These are phyloP conservation scores for Lyophyllum semitale DNA, from an alignment of 768 basidiomycete genomes.

Conservation along the genomic window DNA sequence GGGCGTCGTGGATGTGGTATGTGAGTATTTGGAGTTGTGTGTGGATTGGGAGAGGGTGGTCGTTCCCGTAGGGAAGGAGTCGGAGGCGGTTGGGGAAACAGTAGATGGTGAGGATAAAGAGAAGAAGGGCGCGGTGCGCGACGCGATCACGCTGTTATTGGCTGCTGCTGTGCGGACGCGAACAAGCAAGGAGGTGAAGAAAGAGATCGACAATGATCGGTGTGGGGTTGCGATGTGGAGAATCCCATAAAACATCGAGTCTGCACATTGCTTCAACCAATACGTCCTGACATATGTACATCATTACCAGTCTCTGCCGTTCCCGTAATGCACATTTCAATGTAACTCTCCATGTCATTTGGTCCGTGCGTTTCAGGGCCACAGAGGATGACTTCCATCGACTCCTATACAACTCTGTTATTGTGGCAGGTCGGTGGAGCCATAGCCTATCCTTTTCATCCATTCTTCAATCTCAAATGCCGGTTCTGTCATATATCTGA, in stretches of 20 bases:
- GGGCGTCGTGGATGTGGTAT: conserved; percentile 55
- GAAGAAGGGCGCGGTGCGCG: conserved; percentile 44
- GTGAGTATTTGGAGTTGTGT: conserved; percentile 62
- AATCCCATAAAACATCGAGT: conserved; percentile 41
- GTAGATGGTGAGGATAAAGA: conserved; percentile 23
- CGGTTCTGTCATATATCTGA: too few species aligned
- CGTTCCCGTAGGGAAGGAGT: conserved; percentile 19
- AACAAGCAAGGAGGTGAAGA: conserved; percentile 53
- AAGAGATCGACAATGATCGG: conserved; percentile 56
- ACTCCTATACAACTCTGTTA: too few species aligned
- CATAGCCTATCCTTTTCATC: too few species aligned
- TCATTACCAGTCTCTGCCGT: too few species aligned
- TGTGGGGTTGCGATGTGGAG: conserved; percentile 70
- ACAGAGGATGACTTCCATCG: too few species aligned
- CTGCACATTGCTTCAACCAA: too few species aligned
- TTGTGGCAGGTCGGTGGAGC: too few species aligned
- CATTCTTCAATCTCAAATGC: too few species aligned
- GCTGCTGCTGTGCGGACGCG: conserved; percentile 56
- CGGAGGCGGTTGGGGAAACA: not conserved
- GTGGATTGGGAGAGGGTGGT: conserved; percentile 61
- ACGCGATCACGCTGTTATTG: conserved; percentile 51
- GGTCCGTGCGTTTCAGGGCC: too few species aligned
- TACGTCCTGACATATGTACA: too few species aligned
- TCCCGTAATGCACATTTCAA: too few species aligned
- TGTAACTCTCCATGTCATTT: too few species aligned